Percentiles rank a stretch among this genome's conserved stretches.
Evolutionary conservation across 1,139 yeast species (phyloP).

Genomic region (Yamadazyma siamensis): DNA sequence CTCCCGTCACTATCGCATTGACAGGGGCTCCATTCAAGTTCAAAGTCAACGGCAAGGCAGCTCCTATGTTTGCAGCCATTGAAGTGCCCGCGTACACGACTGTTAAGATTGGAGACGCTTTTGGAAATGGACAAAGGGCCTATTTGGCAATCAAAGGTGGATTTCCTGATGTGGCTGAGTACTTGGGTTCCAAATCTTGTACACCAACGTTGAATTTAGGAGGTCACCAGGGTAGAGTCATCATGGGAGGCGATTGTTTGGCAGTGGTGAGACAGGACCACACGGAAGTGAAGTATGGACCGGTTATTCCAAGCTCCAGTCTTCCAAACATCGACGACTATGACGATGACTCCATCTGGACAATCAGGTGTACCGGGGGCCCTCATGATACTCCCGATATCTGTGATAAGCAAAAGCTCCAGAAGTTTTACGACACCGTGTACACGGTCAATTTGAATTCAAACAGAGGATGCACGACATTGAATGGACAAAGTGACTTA

Average conservation of each 20-base stretch:
- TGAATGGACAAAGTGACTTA: constrained; percentile 30
- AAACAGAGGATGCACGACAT: constrained; percentile 31
- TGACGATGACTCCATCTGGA: constrained; percentile 18
- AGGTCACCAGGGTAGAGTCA: constrained; percentile 34
- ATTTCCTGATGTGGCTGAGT: constrained; percentile 29
- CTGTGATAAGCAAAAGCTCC: constrained; percentile 23
- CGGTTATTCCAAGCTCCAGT: constrained; percentile 17
- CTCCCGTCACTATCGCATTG: constrained; percentile 21
- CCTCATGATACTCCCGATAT: constrained; percentile 36
- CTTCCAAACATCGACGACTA: constrained; percentile 16
- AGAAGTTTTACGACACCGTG: constrained; percentile 19
- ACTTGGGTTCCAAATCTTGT: constrained; percentile 32
- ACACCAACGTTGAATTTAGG: constrained; percentile 30
- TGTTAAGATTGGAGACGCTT: constrained; percentile 24
- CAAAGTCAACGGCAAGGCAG: constrained; percentile 16
- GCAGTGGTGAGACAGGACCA: constrained; percentile 9
- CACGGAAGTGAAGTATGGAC: constrained; percentile 14
- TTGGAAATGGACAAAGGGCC: constrained; percentile 21
- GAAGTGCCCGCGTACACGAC: constrained; percentile 22
- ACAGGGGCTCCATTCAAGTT: constrained; percentile 26
- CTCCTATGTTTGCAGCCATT: constrained; percentile 26
- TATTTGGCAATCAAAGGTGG: constrained; percentile 34
- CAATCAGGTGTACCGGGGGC: constrained; percentile 27
- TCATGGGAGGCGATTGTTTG: constrained; percentile 31
- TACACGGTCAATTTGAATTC: constrained; percentile 31